Conservation (phyloP, 2,329 filamentous ascomycete species). For the Penicillium glabrum region DNA sequence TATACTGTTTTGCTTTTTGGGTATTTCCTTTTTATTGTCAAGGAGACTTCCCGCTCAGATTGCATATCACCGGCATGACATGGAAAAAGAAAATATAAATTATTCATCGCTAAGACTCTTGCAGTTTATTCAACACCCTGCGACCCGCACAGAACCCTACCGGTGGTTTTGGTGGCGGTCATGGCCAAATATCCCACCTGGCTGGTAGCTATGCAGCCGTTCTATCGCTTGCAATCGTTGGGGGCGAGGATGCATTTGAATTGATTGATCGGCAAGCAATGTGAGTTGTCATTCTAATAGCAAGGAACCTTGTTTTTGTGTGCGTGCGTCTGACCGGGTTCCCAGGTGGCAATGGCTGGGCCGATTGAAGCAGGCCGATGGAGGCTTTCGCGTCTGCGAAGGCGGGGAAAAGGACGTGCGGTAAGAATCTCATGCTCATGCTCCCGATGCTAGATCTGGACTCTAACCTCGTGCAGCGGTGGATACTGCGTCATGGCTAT, state of each 20-base stretch:
- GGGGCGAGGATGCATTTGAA: conserved; percentile 70
- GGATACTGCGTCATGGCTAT: conserved; percentile 89
- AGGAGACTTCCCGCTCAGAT: not conserved
- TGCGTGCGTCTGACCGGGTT: conserved; percentile 24
- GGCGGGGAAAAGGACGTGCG: conserved; percentile 92
- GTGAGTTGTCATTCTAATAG: conserved; percentile 39
- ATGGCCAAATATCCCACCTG: conserved; percentile 84
- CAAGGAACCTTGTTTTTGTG: not conserved
- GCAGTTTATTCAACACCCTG: conserved; percentile 69
- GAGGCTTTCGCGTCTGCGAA: conserved; percentile 83
- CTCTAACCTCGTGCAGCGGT: conserved; percentile 56
- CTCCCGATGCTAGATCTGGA: conserved; percentile 14
- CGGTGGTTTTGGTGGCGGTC: conserved; percentile 92
- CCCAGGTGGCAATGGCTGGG: conserved; percentile 80
- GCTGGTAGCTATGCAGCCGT: conserved; percentile 85
- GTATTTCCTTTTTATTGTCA: not conserved
- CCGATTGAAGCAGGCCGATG: conserved; percentile 78
- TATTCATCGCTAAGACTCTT: conserved; percentile 3
- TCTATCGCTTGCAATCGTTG: conserved; percentile 75
- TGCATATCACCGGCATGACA: not conserved
- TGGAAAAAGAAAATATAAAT: not conserved
- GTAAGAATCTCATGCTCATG: conserved; percentile 48
- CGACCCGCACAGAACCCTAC: conserved; percentile 75
- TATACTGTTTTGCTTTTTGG: not conserved
- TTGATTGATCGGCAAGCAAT: conserved; percentile 78